These are phyloP conservation scores for Mucor racemosus DNA, from an alignment of 371 early-diverging fungal species.

Conservation along the genomic window DNA sequence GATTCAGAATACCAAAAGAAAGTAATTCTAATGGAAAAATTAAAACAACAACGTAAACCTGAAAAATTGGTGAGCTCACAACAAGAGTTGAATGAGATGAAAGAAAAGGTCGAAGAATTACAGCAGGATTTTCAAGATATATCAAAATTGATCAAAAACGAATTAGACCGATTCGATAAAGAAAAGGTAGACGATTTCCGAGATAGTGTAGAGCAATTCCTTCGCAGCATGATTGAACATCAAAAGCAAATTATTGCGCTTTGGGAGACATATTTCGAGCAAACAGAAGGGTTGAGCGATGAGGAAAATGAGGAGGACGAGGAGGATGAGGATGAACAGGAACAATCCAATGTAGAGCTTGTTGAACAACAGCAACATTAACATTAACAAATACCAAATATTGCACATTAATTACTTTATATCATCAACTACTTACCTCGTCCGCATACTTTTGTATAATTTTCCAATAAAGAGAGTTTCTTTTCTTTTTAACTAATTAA, in stretches of 20 bases:
- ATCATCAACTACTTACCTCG: too few relatives aligned
- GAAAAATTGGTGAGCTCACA: constrained; percentile 66
- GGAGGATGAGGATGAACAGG: neutral
- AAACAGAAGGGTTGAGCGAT: constrained; percentile 43
- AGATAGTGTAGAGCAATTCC: constrained; percentile 73
- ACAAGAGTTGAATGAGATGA: constrained; percentile 72
- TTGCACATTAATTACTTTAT: neutral
- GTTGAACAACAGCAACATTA: neutral
- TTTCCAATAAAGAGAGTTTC: too few relatives aligned
- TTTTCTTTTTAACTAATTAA: too few relatives aligned
- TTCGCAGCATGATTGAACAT: constrained; percentile 79
- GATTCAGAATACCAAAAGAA: constrained; percentile 71
- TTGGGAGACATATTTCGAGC: constrained; percentile 73
- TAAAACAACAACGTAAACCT: constrained; percentile 61
- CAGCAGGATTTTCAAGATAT: constrained; percentile 76
- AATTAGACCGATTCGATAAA: constrained; percentile 86
- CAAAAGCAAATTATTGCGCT: constrained; percentile 78
- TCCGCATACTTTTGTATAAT: too few relatives aligned
- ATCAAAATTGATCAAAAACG: constrained; percentile 70
- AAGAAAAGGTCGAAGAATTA: constrained; percentile 57
- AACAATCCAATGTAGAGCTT: neutral
- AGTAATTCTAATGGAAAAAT: constrained; percentile 61
- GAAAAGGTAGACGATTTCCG: constrained; percentile 86
- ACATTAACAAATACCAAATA: neutral
- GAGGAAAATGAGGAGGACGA: constrained; percentile 23